Base-by-base conservation (phyloP, 345 rosid genomes). In the Eucalyptus marginata region DNA sequence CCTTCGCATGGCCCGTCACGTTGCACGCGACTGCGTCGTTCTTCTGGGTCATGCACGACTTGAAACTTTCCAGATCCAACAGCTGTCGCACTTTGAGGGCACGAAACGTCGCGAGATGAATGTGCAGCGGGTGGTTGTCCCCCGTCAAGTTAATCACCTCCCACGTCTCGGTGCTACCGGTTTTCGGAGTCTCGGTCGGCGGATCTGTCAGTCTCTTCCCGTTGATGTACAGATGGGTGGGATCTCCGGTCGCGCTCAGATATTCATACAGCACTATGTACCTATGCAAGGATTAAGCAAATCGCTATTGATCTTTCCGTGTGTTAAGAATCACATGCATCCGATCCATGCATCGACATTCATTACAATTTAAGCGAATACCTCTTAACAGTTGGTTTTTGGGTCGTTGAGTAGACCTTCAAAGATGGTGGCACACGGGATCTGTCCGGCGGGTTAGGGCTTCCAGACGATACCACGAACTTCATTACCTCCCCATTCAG, bases 111-210 rank as follows among this genome's bases (percentile, higher is more conserved):
- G 89, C 90, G 44, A 90, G 62, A 83, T 90, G 90, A 27, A 90
- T 71, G 56, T 90, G 91, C 25, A 90, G 49, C 2, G 87, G 90
- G 62, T 88, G 91, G 25, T 88, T 88, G 88, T 90, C 91, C 33
- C 29, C 83, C 17, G 87, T 90, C 87, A 90, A 49, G 64, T 90
- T 88, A 43, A 90, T 90, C 68, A 90, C 88, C 16, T 90, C 59
- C 91, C 90, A 88, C 8, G 80, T 43, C 54, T 90, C 91, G 8
- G 90, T 86, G 50, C 86, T 88, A 29, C 88, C 91, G 22, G 80
- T 24, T 50, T 88, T 86, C 7, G 90, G 90, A 3, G 84, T 88
- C 81, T 90, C 91, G 7, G 88, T 86, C 6, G 40, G 87, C 20
- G 90, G 90, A 44, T 66, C 86, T 27, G 71, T 88, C 24, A 7